Evolutionary conservation across 1,284 basidiomycete genomes (phyloP).

Genomic region (Hypsizygus ulmarius): DNA sequence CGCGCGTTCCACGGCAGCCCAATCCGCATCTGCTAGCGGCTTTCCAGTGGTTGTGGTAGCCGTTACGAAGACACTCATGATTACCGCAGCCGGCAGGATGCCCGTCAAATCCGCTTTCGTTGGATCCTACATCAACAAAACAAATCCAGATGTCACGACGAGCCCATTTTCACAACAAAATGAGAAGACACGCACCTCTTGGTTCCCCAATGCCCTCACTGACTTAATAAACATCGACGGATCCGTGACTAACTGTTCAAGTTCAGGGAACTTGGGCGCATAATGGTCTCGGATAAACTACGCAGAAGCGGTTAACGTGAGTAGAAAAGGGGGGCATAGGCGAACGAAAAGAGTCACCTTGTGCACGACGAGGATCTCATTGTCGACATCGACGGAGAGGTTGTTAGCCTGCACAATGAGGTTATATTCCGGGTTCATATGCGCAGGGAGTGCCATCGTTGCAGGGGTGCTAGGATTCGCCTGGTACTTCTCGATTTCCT

Average conservation of each 20-base stretch:
- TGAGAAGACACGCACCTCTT: slow-evolving; percentile 47
- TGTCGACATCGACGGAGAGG: slow-evolving; percentile 96
- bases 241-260: slow-evolving; percentile 92
- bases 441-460: slow-evolving; percentile 75
- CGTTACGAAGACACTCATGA: slow-evolving; percentile 95
- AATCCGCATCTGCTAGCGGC: slow-evolving; percentile 67
- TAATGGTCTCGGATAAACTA: slow-evolving; percentile 99
- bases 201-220: slow-evolving; percentile 86
- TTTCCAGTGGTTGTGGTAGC: slow-evolving; percentile 89
- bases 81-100: slow-evolving; percentile 86
- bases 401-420: slow-evolving; percentile 98
- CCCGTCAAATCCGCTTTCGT: slow-evolving; percentile 80
- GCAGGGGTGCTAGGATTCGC: slow-evolving; percentile 74
- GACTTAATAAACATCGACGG: slow-evolving; percentile 92
- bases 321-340: slow-evolving; percentile 33
- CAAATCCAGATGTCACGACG: not conserved
- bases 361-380: slow-evolving; percentile 95
- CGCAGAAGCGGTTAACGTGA: slow-evolving; percentile 4
- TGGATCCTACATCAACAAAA: slow-evolving; percentile 54
- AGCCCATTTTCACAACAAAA: not conserved
- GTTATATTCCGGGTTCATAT: slow-evolving; percentile 94
- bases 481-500: slow-evolving; percentile 90
- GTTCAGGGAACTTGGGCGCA: slow-evolving; percentile 91
- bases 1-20: slow-evolving; percentile 81
- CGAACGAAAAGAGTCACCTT: slow-evolving; percentile 58